phyloP scores from a whole-genome alignment of 306 rosid genomes.

The Lathyrus tuberosus region DNA sequence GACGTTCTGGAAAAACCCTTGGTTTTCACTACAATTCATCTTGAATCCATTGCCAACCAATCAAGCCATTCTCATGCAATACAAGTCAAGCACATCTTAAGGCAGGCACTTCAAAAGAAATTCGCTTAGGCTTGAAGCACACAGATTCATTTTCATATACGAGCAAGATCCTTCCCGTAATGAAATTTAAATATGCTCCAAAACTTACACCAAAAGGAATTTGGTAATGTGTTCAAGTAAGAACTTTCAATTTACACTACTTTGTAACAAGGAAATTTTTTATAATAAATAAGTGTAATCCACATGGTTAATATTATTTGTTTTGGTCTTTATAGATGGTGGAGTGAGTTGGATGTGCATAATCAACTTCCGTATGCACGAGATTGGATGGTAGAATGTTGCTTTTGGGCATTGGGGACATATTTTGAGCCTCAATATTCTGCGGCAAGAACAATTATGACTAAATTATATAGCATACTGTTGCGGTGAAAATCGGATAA shows the following conservation, averaged over 20 bases:
- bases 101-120: slow-evolving; percentile 30
- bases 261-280: background rate
- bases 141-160: slow-evolving; percentile 27
- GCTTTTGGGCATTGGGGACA: too few relatives aligned
- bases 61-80: slow-evolving; percentile 5
- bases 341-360: too few relatives aligned
- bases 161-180: slow-evolving; percentile 28
- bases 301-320: background rate
- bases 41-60: background rate
- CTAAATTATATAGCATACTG: too few relatives aligned
- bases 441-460: too few relatives aligned
- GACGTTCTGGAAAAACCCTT: background rate
- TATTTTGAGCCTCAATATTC: too few relatives aligned
- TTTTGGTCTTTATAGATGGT: too few relatives aligned
- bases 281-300: background rate
- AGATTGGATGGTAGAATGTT: too few relatives aligned
- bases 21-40: background rate
- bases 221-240: slow-evolving; percentile 41
- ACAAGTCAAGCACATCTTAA: slow-evolving; percentile 37
- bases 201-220: slow-evolving; percentile 40
- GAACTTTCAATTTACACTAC: background rate
- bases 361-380: too few relatives aligned
- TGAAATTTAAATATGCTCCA: slow-evolving; percentile 45
- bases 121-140: slow-evolving; percentile 38
- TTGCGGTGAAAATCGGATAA: too few relatives aligned